Base-by-base conservation (phyloP, 2,329 filamentous ascomycete species). In the Pseudopithomyces maydicus region DNA sequence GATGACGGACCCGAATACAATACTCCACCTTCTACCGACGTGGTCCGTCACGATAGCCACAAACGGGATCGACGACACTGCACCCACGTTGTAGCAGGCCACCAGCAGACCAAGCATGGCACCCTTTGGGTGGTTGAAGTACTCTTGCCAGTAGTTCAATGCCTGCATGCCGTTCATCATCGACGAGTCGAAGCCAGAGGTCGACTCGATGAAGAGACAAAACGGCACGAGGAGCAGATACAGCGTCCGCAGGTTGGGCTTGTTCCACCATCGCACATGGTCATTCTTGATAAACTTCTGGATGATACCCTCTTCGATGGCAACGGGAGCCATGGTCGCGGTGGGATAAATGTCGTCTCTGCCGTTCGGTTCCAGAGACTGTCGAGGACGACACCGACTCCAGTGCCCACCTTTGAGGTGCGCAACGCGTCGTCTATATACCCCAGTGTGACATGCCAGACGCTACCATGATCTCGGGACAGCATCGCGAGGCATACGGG, bases 131-230 rank as follows among this genome's bases (percentile, higher is more conserved):
- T 82, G 42, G 3, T 73, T 73, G 61, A 85, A 84, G 62, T 79
- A 81, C 20, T 68, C 66, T 65, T 80, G 74, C 80, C 80, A 83
- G 56, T 64, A 65, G 0, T 33, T 43, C 11, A 74, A 49, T 3
- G 70, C 67, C 58, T 74, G 69, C 61, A 69, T 67, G n/a, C 68
- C 70, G 50, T 70, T 69, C 56, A 79, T 80, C 69, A 82, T 79
- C 26, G 78, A 82, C 3, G 79, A 82, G 63, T 85, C 84, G 62
- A 86, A 87, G 0, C 84, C 84, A 3, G 83, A 85, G 0, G 84
- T 86, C 65, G 85, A 84, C 73, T 88, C 85, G 55, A 88, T 85
- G 45, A 85, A 85, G 76, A 87, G 84, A 68, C 83, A 86, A 42
- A 83, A 84, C 20, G 84, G 83, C 56, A 88, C 83, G 48, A 88